A percentile compares a stretch with the other conserved stretches of the same genome.
Conservation (phyloP, 1,284 basidiomycete species). For the Phellopilus nigrolimitatus region DNA sequence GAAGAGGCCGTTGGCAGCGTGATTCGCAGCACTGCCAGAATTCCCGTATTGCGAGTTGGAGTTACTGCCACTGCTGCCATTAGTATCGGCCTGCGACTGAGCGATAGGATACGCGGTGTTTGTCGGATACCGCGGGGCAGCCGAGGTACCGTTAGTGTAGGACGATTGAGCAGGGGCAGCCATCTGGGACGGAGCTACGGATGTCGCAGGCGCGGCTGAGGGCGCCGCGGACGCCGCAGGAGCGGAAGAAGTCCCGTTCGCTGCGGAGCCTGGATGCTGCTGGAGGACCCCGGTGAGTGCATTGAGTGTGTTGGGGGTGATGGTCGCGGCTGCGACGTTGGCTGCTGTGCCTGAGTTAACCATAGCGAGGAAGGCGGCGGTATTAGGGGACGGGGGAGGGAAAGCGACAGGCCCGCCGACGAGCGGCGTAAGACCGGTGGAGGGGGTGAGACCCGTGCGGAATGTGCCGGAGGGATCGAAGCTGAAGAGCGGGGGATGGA, state of each 20-base stretch:
- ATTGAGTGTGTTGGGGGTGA: conserved; percentile 88
- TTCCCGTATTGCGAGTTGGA: conserved; percentile 14
- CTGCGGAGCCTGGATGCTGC: conserved; percentile 3
- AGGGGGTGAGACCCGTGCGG: conserved; percentile 73
- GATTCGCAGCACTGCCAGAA: conserved; percentile 41
- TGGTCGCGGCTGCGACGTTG: conserved; percentile 60
- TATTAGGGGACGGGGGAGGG: conserved; percentile 85
- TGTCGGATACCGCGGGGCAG: conserved; percentile 5
- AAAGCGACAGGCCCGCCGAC: conserved; percentile 72
- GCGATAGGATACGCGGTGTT: background rate
- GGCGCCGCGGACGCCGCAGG: background rate
- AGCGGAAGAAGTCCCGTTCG: background rate
- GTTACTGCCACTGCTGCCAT: conserved; percentile 18
- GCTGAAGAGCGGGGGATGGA: conserved; percentile 31
- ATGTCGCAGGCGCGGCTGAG: background rate
- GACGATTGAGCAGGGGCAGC: conserved; percentile 19
- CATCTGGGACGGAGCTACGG: conserved; percentile 14
- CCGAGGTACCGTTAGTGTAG: conserved; percentile 23
- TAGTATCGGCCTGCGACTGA: background rate
- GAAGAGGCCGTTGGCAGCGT: conserved; percentile 88
- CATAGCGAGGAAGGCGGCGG: conserved; percentile 88
- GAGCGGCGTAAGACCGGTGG: conserved; percentile 83
- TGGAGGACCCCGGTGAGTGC: conserved; percentile 67
- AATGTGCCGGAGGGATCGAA: conserved; percentile 74
- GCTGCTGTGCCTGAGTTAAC: conserved; percentile 67